Evolutionary conservation across 2,329 filamentous ascomycete species (phyloP), one percentile per base, ranked within the genome.

Genomic region (Harringtonia lauricola): DNA sequence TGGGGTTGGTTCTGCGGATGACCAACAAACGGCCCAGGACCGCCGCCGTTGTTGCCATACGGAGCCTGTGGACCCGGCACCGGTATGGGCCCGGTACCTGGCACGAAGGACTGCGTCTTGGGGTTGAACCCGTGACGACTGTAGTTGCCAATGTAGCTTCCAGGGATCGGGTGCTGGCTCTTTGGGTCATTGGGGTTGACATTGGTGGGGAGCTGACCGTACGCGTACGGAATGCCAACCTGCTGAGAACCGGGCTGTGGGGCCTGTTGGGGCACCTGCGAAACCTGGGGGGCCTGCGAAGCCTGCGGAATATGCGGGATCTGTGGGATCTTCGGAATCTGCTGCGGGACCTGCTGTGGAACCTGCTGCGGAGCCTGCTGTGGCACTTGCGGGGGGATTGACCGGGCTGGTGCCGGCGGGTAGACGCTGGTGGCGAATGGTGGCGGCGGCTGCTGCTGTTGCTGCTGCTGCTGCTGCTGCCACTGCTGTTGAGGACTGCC

Each of bases 51-150:
- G n/a, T n/a, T n/a, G 9, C 59, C 61, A 45, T 73, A 77, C 49
- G 74, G 71, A 44, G 70, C 30, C 26, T 33, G 34, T 4, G 46
- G 38, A 19, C 18, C 33, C 66, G 68, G 33, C 64, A 66, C 9
- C 64, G 64, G 29, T 67, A 67, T 36, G 62, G 68, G 48, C 69
- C 36, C 28, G 19, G 62, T 68, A 48, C 76, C 68, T 2, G 90
- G 90, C 21, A 95, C 77, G 61, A 96, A 95, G 0, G 89, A 85
- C 57, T 94, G 86, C 15, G 86, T 95, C 64, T 94, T 89, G 1
- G 89, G 90, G 57, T 95, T 95, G 66, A 96, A 95, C 13, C 83
- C 79, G 54, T 87, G 86, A 46, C 88, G 75, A 57, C 84, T 86
- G 52, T 77, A 61, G 42, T 51, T 55, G 58, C 52, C 52, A 1